These are phyloP conservation scores for Wickerhamiella occidentalis DNA, from an alignment of 805 yeast species.

Conservation along the genomic window DNA sequence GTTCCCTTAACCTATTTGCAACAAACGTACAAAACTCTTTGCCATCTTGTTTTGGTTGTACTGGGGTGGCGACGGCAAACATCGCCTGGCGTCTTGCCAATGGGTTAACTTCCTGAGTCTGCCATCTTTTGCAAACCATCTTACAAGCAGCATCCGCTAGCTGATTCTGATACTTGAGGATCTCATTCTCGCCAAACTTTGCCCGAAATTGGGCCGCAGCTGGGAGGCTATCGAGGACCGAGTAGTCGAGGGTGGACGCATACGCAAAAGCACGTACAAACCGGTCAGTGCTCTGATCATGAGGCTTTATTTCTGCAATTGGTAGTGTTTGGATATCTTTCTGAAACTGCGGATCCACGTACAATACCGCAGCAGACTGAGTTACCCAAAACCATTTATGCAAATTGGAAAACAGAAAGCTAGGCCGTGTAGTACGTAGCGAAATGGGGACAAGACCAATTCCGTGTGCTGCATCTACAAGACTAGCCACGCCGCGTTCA, in stretches of 20 bases:
- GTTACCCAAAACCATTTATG: slow-evolving; percentile 63
- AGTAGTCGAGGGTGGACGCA: slow-evolving; percentile 39
- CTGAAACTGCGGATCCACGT: slow-evolving; percentile 43
- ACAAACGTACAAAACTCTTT: slow-evolving; percentile 15
- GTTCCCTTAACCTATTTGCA: slow-evolving; percentile 27
- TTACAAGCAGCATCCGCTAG: slow-evolving; percentile 29
- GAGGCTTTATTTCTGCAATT: slow-evolving; percentile 20
- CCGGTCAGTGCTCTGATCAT: slow-evolving; percentile 18
- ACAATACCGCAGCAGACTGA: slow-evolving; percentile 45
- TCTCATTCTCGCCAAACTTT: slow-evolving; percentile 46
- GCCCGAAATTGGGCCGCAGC: slow-evolving; percentile 43
- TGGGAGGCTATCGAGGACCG: slow-evolving; percentile 33
- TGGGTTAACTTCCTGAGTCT: slow-evolving; percentile 30
- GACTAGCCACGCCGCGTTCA: slow-evolving; percentile 37
- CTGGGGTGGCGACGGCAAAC: slow-evolving; percentile 35
- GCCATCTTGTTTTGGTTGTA: slow-evolving; percentile 13
- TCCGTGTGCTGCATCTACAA: slow-evolving; percentile 65
- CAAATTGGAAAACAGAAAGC: slow-evolving; percentile 47
- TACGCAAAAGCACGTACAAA: slow-evolving; percentile 36
- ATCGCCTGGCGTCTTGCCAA: slow-evolving; percentile 31
- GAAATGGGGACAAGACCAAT: slow-evolving; percentile 34
- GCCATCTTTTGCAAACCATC: slow-evolving; percentile 25
- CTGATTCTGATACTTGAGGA: slow-evolving; percentile 35
- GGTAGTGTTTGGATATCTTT: slow-evolving; percentile 43
- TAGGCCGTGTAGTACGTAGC: slow-evolving; percentile 34